These are phyloP conservation scores for Cryptococcus amylolentus DNA, from an alignment of 1,284 basidiomycete species.

Conservation along the genomic window DNA sequence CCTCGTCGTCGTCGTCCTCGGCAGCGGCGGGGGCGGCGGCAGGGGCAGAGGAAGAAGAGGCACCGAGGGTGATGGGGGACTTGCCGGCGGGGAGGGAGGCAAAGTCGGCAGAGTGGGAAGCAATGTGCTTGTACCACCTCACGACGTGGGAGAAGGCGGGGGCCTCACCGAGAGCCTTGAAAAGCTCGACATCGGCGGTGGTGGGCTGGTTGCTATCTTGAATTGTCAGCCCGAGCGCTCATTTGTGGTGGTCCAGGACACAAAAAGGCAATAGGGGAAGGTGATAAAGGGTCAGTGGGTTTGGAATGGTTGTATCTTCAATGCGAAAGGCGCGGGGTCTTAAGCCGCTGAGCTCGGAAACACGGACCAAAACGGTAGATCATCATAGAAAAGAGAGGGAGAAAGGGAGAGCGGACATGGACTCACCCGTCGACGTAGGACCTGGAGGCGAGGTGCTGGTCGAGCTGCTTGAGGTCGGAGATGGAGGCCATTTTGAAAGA, in stretches of 20 bases:
- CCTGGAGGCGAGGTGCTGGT: slow-evolving; percentile 75
- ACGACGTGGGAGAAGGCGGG: slow-evolving; percentile 68
- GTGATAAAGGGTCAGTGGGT: slow-evolving; percentile 65
- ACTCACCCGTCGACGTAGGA: slow-evolving; percentile 92
- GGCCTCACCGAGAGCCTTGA: slow-evolving; percentile 64
- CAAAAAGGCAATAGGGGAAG: slow-evolving; percentile 13
- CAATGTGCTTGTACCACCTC: slow-evolving; percentile 94
- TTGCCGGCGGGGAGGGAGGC: slow-evolving; percentile 76
- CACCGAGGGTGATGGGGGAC: slow-evolving; percentile 70
- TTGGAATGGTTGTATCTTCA: slow-evolving; percentile 58
- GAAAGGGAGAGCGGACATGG: background rate
- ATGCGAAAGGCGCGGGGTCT: slow-evolving; percentile 80
- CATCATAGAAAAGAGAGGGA: slow-evolving; percentile 58
- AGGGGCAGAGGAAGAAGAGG: slow-evolving; percentile 48
- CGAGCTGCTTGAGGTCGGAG: slow-evolving; percentile 67
- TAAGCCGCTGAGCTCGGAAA: slow-evolving; percentile 92
- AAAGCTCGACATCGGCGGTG: slow-evolving; percentile 94
- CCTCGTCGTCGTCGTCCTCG: slow-evolving; percentile 84
- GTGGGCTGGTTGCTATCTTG: slow-evolving; percentile 78
- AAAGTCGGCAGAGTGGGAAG: slow-evolving; percentile 78
- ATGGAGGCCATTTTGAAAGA: slow-evolving; percentile 59
- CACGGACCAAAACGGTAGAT: slow-evolving; percentile 92
- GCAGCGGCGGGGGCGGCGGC: slow-evolving; percentile 54
- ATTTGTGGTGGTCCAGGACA: slow-evolving; percentile 8
- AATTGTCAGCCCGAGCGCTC: slow-evolving; percentile 17